Base-by-base conservation (phyloP, 208 protist species). In the Acanthamoeba polyphaga region DNA sequence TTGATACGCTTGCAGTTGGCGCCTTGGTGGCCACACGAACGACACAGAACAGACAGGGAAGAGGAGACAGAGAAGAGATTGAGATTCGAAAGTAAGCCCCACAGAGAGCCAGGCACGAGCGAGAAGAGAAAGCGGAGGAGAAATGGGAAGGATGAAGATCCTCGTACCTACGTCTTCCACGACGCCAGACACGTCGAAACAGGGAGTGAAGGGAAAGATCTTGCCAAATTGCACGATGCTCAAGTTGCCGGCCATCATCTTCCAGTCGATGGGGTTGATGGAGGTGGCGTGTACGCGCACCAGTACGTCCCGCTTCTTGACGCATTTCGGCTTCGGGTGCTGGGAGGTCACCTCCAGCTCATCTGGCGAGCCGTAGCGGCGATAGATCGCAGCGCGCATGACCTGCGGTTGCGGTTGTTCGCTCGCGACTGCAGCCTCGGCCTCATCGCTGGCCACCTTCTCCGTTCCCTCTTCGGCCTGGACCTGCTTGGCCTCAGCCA, bases 181-280 rank as follows among this genome's bases (percentile, higher is more conserved):
- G 4, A 85, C 76, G 38, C 76, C 76, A 60, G 76, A 85, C 27
- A 85, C 76, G 9, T 85, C 76, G 38, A 49, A 17, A 19, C 76
- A 49, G 2, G 76, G 76, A 27, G 19, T 53, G 76, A 60, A 85
- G 27, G 76, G 76, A 22, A 72, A 72, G 29, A 72, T 72, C 66
- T 72, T 72, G 66, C 66, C 66, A 38, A 72, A 72, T 38, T 72
- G 66, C 24, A 72, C 66, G 66, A 49, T 22, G 38, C 76, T 58
- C 19, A 85, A 58, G 32, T 60, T n/a, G 38, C 76, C 76, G 46
- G 49, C 49, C 76, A 85, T 58, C 17, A 85, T 19, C 76, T 85
- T 85, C 76, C 76, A 85, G 29, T 85, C 76, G 0, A 85, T 15
- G 1, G 76, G 76, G 38, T 85, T 85, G 76, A 85, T 85, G 38